These are phyloP conservation scores for Argentina anserina DNA, from an alignment of 306 rosid genomes.

Conservation along the genomic window DNA sequence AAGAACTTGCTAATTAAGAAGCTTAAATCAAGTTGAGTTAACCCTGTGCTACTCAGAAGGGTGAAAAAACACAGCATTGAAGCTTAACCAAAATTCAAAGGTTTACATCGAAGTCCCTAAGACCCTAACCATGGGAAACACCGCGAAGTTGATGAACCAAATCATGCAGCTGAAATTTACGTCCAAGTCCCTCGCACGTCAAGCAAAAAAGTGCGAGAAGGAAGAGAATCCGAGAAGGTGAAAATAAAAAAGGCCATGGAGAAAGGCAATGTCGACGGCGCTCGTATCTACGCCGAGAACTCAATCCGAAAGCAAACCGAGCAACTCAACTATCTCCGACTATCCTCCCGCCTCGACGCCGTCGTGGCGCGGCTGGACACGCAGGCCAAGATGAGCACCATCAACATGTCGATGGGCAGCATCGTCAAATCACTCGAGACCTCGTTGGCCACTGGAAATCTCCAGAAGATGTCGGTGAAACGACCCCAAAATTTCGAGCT, in stretches of 20 bases:
- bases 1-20: too few relatives aligned
- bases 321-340: constrained; percentile 94
- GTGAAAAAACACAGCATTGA: too few relatives aligned
- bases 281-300: constrained; percentile 90
- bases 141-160: constrained; percentile 85
- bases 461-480: constrained; percentile 98
- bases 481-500: too few relatives aligned
- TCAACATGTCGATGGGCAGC: constrained; percentile 76
- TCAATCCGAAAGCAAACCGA: constrained; percentile 82
- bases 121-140: constrained; percentile 94
- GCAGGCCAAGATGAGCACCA: constrained; percentile 90
- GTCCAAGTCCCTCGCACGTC: constrained; percentile 79
- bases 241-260: constrained; percentile 94
- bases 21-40: too few relatives aligned
- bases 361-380: constrained; percentile 94
- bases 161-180: constrained; percentile 94
- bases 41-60: too few relatives aligned
- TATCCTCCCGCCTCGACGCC: constrained; percentile 83
- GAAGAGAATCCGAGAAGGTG: constrained; percentile 84
- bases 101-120: too few relatives aligned
- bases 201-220: constrained; percentile 77
- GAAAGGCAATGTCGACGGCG: constrained; percentile 91
- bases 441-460: constrained; percentile 62
- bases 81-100: too few relatives aligned
- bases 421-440: constrained; percentile 89